Base-by-base conservation (phyloP, 768 basidiomycete species). In the Hypsizygus marmoreus region DNA sequence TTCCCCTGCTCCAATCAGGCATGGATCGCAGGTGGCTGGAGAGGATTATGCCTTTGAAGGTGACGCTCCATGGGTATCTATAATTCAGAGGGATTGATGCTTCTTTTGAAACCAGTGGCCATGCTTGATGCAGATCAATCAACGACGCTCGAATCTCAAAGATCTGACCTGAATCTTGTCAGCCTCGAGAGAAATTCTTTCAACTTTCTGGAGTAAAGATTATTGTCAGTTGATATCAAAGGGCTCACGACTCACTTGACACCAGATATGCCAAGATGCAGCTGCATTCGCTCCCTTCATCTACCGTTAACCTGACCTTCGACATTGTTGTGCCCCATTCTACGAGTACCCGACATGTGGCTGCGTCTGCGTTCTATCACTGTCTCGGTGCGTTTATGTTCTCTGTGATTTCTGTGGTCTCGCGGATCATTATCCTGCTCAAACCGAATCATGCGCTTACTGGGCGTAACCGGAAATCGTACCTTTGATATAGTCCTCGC, bases 321-420 rank as follows among this genome's bases (percentile, higher is more conserved):
- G 80, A 86, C 47, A 74, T 72, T 24, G 73, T 92, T 25, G 85
- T 82, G 8, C 88, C 88, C 8, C 76, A 68, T 50, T 60, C 66
- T 33, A 79, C 84, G 1, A 89, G 84, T 55, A 88, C 85, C 4
- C 74, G 79, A 8, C 88, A 84, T 58, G 86, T 92, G 28, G 91
- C 88, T 8, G 83, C 90, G 7, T 80, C 86, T 12, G 91, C 82
- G 4, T 84, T 93, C 62, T 90, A 93, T 63, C 88, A 93, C 54
- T 91, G 89, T 60, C 74, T 93, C 32, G 89, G 91, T 91, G 47
- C 28, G 75, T 62, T 26, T 5, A 20, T 42, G 31, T 11, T 22
- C 22, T 36, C 11, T 39, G 6, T 40, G 6, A 12, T 39, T 41
- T 23, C 29, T 38, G 23, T 12, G 7, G 16, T 11, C 20, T n/a